phyloP scores from a whole-genome alignment of 176 grass and related monocot species.

The Carex pumila region DNA sequence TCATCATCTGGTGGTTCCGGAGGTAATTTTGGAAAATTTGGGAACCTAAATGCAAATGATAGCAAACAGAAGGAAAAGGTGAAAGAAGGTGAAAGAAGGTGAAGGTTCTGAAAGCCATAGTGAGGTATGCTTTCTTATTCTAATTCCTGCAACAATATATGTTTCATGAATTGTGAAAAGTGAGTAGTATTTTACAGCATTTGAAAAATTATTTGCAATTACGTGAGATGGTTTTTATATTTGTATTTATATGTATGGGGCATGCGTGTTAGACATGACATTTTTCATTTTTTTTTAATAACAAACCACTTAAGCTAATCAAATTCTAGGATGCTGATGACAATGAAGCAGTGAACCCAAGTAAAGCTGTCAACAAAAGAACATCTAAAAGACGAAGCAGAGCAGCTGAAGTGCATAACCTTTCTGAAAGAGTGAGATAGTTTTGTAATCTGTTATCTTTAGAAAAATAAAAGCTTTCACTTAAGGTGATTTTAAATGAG shows the following conservation, averaged over 20 bases:
- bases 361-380: slow-evolving; percentile 19
- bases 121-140: slow-evolving; percentile 36
- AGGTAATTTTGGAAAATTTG: slow-evolving; percentile 40
- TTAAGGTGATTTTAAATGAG: neutral
- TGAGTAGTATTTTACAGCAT: neutral
- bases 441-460: neutral
- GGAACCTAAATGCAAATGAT: slow-evolving; percentile 14
- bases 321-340: slow-evolving; percentile 53
- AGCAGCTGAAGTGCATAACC: slow-evolving; percentile 80
- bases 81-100: slow-evolving; percentile 27
- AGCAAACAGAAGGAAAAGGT: slow-evolving; percentile 24
- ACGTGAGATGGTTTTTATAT: neutral
- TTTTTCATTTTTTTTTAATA: neutral
- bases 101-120: slow-evolving; percentile 35
- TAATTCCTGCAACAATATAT: neutral
- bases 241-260: neutral
- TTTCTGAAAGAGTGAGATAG: slow-evolving; percentile 65
- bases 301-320: slow-evolving; percentile 7
- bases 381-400: slow-evolving; percentile 55
- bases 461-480: neutral
- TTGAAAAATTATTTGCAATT: neutral
- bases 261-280: neutral
- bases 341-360: slow-evolving; percentile 28
- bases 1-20: slow-evolving; percentile 63
- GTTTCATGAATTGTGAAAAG: neutral